Percentiles rank a stretch among this genome's conserved stretches.
These are phyloP conservation scores for Hibiscus trionum DNA, from an alignment of 345 rosid species.

Conservation along the genomic window DNA sequence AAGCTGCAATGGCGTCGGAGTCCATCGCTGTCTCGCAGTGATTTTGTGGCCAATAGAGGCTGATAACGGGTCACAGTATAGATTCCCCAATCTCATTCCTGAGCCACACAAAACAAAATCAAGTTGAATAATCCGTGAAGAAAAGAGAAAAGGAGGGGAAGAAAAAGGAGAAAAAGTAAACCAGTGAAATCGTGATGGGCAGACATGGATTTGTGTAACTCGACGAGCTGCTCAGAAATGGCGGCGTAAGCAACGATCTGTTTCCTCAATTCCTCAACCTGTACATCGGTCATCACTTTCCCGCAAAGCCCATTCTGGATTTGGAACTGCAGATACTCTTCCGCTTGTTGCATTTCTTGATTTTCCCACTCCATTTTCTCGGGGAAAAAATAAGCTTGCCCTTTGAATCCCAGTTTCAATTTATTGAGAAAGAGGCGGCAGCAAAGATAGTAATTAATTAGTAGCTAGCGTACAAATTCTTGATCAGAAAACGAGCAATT, in stretches of 20 bases:
- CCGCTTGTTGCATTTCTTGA: background rate
- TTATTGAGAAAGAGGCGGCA: background rate
- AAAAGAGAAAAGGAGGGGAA: no score
- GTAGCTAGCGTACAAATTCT: background rate
- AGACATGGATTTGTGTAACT: constrained; percentile 43
- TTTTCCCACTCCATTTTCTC: constrained; percentile 6
- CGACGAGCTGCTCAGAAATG: constrained; percentile 25
- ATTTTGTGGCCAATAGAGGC: constrained; percentile 37
- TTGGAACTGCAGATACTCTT: background rate
- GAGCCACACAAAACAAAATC: background rate
- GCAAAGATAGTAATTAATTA: background rate
- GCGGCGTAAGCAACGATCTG: background rate
- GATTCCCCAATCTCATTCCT: constrained; percentile 40
- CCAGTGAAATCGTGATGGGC: constrained; percentile 37
- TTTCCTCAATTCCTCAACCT: constrained; percentile 48
- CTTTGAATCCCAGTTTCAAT: background rate
- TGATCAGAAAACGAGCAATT: background rate
- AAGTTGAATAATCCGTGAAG: no score
- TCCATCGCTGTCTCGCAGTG: constrained; percentile 62
- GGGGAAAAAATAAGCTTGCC: background rate
- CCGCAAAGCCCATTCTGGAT: constrained; percentile 18
- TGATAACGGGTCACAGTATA: constrained; percentile 35
- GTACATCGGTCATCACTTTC: constrained; percentile 73
- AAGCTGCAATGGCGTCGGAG: constrained; percentile 53
- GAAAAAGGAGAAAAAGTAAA: background rate